A percentile compares a stretch with the other conserved stretches of the same genome.
Evolutionary conservation across 495 filamentous ascomycete genomes (phyloP).

Genomic region (Aspergillus diversus): DNA sequence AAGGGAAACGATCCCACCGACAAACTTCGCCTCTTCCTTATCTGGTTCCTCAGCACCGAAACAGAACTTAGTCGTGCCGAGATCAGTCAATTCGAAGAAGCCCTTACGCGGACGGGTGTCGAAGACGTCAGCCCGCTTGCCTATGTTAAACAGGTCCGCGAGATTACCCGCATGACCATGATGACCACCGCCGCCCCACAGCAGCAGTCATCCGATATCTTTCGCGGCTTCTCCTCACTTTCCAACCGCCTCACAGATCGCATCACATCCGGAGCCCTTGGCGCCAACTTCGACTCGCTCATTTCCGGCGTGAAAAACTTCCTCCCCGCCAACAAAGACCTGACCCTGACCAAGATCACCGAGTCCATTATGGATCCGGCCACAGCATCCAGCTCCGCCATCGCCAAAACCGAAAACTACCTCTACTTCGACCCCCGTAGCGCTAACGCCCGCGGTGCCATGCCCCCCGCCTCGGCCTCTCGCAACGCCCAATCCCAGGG

Average conservation of each 20-base stretch:
- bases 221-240: constrained; percentile 86
- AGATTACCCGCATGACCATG: constrained; percentile 98
- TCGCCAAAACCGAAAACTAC: constrained; percentile 96
- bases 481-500: constrained; percentile 57
- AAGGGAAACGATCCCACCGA: constrained; percentile 86
- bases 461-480: constrained; percentile 67
- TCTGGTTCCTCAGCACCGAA: constrained; percentile 97
- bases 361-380: constrained; percentile 98
- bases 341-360: constrained; percentile 96
- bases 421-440: constrained; percentile 98
- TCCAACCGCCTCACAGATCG: constrained; percentile 90
- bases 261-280: constrained; percentile 86
- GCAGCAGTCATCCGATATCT: constrained; percentile 71
- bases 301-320: constrained; percentile 99
- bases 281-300: constrained; percentile 90
- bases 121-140: constrained; percentile 71
- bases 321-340: constrained; percentile 89
- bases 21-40: constrained; percentile 91
- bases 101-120: constrained; percentile 73
- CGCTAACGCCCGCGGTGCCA: constrained; percentile 90
- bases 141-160: constrained; percentile 90
- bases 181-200: constrained; percentile 82
- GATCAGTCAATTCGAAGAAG: constrained; percentile 86
- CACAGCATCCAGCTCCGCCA: constrained; percentile 83
- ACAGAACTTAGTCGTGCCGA: constrained; percentile 81